A percentile compares a stretch with the other conserved stretches of the same genome.
phyloP scores from a whole-genome alignment of 306 rosid genomes.

The Mucuna pruriens region DNA sequence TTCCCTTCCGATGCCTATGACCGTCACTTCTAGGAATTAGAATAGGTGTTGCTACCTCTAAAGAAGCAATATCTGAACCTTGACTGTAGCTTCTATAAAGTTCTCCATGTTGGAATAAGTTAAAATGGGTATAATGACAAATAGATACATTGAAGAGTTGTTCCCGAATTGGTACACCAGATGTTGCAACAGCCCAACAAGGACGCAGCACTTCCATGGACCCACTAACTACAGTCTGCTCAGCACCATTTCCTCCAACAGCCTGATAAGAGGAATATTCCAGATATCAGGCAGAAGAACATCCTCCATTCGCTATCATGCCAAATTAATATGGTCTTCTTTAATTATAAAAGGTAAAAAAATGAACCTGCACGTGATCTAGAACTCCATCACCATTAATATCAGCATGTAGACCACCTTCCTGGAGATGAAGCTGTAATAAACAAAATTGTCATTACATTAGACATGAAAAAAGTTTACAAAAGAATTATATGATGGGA shows the following conservation, averaged over 20 bases:
- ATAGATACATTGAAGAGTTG: conserved; percentile 96
- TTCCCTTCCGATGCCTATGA: conserved; percentile 93
- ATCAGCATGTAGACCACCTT: conserved; percentile 99
- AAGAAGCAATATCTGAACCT: conserved; percentile 65
- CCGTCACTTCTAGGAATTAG: conserved; percentile 89
- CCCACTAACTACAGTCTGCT: conserved; percentile 93
- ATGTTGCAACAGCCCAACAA: conserved; percentile 99
- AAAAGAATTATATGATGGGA: conserved; percentile 16
- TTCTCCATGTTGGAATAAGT: conserved; percentile 92
- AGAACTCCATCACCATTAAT: conserved; percentile 97
- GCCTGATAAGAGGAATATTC: conserved; percentile 62
- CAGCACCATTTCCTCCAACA: conserved; percentile 98
- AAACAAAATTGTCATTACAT: conserved; percentile 40
- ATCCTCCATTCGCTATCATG: conserved; percentile 17
- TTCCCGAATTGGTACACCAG: conserved; percentile 94
- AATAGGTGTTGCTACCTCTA: conserved; percentile 96
- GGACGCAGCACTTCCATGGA: conserved; percentile 98
- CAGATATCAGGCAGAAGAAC: conserved; percentile 36
- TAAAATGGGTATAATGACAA: conserved; percentile 83
- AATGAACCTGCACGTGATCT: conserved; percentile 94
- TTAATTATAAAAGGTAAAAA: not conserved
- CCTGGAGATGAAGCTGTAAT: conserved; percentile 94
- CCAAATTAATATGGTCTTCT: conserved; percentile 26
- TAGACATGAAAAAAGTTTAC: conserved; percentile 4
- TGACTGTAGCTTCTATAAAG: conserved; percentile 71